Percentiles rank a stretch among this genome's conserved stretches.
phyloP scores from a whole-genome alignment of 2,329 filamentous ascomycete genomes.

The Aspergillus latus region DNA sequence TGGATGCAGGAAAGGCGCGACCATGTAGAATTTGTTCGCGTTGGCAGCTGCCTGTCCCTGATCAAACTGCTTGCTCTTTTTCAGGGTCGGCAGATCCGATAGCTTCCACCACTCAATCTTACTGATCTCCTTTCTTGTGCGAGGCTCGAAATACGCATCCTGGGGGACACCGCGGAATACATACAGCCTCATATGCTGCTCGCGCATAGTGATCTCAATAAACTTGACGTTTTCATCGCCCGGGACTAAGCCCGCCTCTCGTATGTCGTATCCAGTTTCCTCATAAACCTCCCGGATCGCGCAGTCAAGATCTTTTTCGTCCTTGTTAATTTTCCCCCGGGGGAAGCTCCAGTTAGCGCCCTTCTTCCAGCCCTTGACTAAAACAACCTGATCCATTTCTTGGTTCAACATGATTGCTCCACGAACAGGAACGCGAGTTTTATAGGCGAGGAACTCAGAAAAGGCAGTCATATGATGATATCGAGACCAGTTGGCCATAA shows the following conservation, averaged over 20 bases:
- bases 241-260: slow-evolving; percentile 71
- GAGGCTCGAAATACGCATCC: slow-evolving; percentile 83
- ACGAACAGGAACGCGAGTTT: slow-evolving; percentile 87
- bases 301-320: slow-evolving; percentile 90
- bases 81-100: slow-evolving; percentile 79
- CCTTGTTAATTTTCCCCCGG: slow-evolving; percentile 95
- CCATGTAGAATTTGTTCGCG: slow-evolving; percentile 95
- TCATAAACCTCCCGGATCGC: slow-evolving; percentile 93
- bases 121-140: slow-evolving; percentile 94
- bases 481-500: slow-evolving; percentile 76
- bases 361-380: slow-evolving; percentile 99
- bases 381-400: slow-evolving; percentile 87
- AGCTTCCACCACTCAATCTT: slow-evolving; percentile 95
- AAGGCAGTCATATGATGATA: slow-evolving; percentile 80
- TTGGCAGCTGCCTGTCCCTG: slow-evolving; percentile 58
- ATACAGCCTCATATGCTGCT: slow-evolving; percentile 90
- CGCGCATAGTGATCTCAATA: slow-evolving; percentile 85
- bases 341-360: slow-evolving; percentile 95
- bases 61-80: slow-evolving; percentile 68
- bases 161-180: slow-evolving; percentile 86
- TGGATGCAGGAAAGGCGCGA: slow-evolving; percentile 83
- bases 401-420: slow-evolving; percentile 92
- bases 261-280: slow-evolving; percentile 88
- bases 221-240: slow-evolving; percentile 71
- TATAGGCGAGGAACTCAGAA: slow-evolving; percentile 89